Conservation (phyloP, 805 yeast species). For the Pichia membranifaciens region DNA sequence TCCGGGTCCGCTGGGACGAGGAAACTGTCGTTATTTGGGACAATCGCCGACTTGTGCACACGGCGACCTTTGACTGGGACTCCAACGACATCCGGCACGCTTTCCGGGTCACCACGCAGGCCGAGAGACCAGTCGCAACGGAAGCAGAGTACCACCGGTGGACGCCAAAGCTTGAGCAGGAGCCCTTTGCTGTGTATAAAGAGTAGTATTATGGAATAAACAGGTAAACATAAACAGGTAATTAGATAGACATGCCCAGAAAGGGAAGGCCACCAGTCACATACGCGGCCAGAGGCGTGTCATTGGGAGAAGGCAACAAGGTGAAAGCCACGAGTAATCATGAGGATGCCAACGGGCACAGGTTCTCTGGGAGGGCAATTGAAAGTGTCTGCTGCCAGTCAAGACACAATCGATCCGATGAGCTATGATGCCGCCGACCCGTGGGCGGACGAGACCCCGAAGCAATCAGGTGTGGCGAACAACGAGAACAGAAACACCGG, state of each 20-base stretch:
- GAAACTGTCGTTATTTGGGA: constrained; percentile 73
- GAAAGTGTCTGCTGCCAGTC: no score
- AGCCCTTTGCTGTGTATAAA: no score
- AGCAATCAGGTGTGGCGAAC: neutral
- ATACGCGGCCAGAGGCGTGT: no score
- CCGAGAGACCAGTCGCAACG: constrained; percentile 52
- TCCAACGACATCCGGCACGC: constrained; percentile 63
- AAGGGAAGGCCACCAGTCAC: no score
- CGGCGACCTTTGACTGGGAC: constrained; percentile 70
- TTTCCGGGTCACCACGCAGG: constrained; percentile 67
- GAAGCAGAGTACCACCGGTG: constrained; percentile 28
- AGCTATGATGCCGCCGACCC: constrained; percentile 3
- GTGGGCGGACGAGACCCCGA: constrained; percentile 4
- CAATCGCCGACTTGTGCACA: constrained; percentile 63
- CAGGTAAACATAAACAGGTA: no score
- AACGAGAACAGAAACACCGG: neutral
- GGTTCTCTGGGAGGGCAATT: no score
- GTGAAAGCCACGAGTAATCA: no score
- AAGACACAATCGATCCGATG: neutral
- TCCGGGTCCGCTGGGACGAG: constrained; percentile 67
- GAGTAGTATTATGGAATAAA: no score
- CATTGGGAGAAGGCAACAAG: no score
- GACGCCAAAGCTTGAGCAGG: constrained; percentile 26
- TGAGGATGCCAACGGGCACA: no score
- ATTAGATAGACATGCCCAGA: no score